A percentile compares a stretch with the other conserved stretches of the same genome.
phyloP scores from a whole-genome alignment of 768 basidiomycete genomes.

The Lactarius psammicola region DNA sequence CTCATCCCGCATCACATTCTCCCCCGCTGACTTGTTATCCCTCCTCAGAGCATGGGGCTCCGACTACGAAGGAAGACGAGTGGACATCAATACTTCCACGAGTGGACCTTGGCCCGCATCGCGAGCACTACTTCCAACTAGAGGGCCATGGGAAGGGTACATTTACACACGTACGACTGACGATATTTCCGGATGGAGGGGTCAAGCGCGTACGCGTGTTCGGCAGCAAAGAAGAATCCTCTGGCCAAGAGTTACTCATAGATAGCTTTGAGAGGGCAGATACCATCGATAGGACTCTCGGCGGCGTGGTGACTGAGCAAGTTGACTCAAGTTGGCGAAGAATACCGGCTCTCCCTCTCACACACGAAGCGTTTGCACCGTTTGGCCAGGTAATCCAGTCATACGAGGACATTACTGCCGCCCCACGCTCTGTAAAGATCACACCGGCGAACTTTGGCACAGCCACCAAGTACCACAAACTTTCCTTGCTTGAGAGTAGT shows the following conservation, averaged over 20 bases:
- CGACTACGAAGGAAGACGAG: slow-evolving; percentile 37
- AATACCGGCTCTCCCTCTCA: slow-evolving; percentile 67
- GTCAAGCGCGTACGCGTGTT: slow-evolving; percentile 87
- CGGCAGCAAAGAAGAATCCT: slow-evolving; percentile 51
- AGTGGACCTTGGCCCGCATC: slow-evolving; percentile 83
- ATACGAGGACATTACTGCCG: slow-evolving; percentile 63
- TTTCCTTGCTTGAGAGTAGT: slow-evolving; percentile 64
- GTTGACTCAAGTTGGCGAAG: slow-evolving; percentile 12
- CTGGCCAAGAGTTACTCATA: background rate
- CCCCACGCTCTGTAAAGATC: slow-evolving; percentile 61
- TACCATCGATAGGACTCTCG: background rate
- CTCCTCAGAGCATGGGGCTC: slow-evolving; percentile 33
- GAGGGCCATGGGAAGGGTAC: slow-evolving; percentile 54
- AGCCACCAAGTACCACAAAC: slow-evolving; percentile 90
- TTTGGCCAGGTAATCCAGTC: slow-evolving; percentile 94
- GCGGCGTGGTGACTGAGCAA: background rate
- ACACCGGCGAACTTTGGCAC: slow-evolving; percentile 88
- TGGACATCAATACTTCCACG: slow-evolving; percentile 79
- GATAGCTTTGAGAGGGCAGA: slow-evolving; percentile 3
- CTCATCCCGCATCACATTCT: slow-evolving; percentile 21
- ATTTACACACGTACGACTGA: slow-evolving; percentile 84
- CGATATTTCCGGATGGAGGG: slow-evolving; percentile 94
- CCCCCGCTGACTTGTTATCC: slow-evolving; percentile 26
- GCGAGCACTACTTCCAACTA: slow-evolving; percentile 86
- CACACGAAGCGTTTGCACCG: slow-evolving; percentile 80